phyloP scores from a whole-genome alignment of 495 filamentous ascomycete genomes.

The Chaetomium tenue region DNA sequence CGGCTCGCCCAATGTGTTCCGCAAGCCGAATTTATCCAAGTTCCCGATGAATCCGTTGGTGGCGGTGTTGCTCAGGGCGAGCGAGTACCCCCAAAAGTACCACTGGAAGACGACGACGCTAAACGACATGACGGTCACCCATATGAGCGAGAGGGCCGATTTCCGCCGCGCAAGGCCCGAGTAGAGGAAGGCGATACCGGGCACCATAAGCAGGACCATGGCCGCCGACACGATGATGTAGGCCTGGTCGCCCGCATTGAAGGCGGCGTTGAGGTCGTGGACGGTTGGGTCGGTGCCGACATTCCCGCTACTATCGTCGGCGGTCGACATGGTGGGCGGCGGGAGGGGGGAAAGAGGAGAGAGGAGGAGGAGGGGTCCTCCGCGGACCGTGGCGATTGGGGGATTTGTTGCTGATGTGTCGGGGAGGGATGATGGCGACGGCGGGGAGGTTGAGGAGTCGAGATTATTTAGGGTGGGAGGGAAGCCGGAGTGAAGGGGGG shows the following conservation, averaged over 20 bases:
- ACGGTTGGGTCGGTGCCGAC: constrained; percentile 44
- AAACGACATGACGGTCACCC: constrained; percentile 87
- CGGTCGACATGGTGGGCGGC: constrained; percentile 21
- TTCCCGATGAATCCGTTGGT: constrained; percentile 83
- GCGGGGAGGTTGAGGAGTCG: not conserved
- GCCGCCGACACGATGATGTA: constrained; percentile 90
- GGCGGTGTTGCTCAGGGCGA: constrained; percentile 82
- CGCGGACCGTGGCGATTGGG: not conserved
- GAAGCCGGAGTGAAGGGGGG: not conserved
- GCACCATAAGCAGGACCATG: constrained; percentile 96
- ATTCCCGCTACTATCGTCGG: constrained; percentile 15
- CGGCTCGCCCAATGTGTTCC: constrained; percentile 72
- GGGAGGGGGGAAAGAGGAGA: no score
- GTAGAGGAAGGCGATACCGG: constrained; percentile 97
- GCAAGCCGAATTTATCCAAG: constrained; percentile 81
- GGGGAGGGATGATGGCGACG: not conserved
- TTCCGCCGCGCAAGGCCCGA: constrained; percentile 96
- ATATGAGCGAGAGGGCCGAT: constrained; percentile 91
- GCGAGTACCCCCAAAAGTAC: constrained; percentile 99
- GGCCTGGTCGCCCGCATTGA: constrained; percentile 72
- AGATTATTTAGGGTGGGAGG: not conserved
- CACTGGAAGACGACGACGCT: constrained; percentile 93
- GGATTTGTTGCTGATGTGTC: not conserved
- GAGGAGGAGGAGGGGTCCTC: no score
- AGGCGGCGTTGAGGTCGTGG: constrained; percentile 67